These are phyloP conservation scores for Coemansia sp. DNA, from an alignment of 192 early-diverging fungal species.

Conservation along the genomic window DNA sequence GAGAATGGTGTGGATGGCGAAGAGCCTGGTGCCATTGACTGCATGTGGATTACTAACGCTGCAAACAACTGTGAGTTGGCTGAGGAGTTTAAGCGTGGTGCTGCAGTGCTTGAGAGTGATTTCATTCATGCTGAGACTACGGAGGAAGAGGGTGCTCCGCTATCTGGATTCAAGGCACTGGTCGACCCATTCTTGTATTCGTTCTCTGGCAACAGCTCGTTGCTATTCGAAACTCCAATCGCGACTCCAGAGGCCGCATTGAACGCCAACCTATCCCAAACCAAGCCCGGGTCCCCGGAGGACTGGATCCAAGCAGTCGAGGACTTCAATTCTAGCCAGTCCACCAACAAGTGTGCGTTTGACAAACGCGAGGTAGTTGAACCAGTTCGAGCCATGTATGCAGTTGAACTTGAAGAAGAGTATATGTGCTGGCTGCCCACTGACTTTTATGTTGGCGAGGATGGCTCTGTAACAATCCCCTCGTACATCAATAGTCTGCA, in stretches of 20 bases:
- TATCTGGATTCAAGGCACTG: neutral
- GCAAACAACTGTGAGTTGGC: neutral
- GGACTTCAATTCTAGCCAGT: neutral
- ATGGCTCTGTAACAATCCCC: conserved; percentile 36
- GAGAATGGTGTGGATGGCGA: conserved; percentile 3
- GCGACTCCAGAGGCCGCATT: neutral
- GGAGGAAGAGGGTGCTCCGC: neutral
- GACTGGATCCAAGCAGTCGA: neutral
- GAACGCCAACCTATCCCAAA: neutral
- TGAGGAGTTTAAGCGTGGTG: neutral
- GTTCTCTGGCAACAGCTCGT: neutral
- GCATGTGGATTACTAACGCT: conserved; percentile 1
- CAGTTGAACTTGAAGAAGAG: neutral
- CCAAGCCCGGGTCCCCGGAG: neutral
- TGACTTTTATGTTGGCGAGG: conserved; percentile 48
- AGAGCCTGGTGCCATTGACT: conserved; percentile 38
- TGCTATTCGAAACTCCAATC: neutral
- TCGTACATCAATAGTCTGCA: conserved; percentile 73
- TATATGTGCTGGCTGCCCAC: conserved; percentile 58
- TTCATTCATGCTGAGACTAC: neutral
- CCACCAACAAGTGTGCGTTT: neutral
- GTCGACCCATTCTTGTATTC: neutral
- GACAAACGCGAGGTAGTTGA: conserved; percentile 5
- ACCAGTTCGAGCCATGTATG: neutral
- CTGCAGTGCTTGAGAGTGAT: neutral